Evolutionary conservation across 1,284 basidiomycete species (phyloP), one percentile per base, ranked within the genome.

Genomic region (Irpex sp.): DNA sequence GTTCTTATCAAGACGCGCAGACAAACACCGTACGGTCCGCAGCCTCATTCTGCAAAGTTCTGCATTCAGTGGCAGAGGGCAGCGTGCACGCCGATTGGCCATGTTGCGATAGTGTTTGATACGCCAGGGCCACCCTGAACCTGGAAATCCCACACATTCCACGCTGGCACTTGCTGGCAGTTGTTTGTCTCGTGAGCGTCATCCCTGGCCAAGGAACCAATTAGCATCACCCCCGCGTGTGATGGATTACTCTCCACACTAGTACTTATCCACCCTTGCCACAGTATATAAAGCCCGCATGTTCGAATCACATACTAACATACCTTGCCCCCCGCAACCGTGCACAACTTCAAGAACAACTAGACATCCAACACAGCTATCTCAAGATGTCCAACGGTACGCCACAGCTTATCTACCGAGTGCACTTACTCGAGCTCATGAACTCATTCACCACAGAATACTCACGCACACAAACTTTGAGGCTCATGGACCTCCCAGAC

Each of bases 401-500:
- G 39, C 28, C 28, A 28, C 28, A 5, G 28, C 39, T 42, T 42
- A 42, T 42, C 39, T 42, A 42, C 39, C 39, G 3, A 42, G 10
- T 54, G 21, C 23, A 21, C 52, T 28, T 14, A 16, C 14, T 54
- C 39, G 39, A 42, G 39, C 39, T 42, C 39, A 42, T 28, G 28
- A 28, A 28, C 28, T 5, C 39, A 42, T 42, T 42, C 39, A 42
- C 10, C 16, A 42, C 39, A 42, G 39, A 10, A 42, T n/a, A 42
- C 39, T 21, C 52, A 54, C 52, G 21, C 10, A 10, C 18, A 33
- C 37, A 28, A 23, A 35, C 58, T 12, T 51, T 55, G 18, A 12
- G 12, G 12, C 56, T 61, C 36, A 54, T 59, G 51, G 57, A 63
- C n/a, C 39, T 64, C 16, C 61, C 63, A 12, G 58, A 62, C 58